Conservation (phyloP, 2,329 filamentous ascomycete genomes). For the Fusarium graminum region DNA sequence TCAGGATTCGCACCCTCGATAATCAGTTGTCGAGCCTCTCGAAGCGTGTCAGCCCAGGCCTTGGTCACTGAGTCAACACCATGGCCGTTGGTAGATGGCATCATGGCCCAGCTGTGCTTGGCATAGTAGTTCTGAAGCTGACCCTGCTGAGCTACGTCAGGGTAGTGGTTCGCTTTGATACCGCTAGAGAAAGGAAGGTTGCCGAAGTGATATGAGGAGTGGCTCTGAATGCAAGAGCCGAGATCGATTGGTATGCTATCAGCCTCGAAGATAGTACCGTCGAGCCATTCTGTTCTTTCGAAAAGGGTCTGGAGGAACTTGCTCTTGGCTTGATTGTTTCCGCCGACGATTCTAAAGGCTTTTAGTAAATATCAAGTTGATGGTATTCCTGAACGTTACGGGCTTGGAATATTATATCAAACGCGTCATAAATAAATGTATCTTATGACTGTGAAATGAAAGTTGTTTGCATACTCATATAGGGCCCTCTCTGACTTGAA, state of each 20-base stretch:
- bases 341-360: not conserved
- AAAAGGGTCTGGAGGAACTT: conserved; percentile 29
- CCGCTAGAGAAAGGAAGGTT: conserved; percentile 34
- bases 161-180: conserved; percentile 37
- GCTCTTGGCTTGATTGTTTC: conserved; percentile 4
- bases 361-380: conserved; percentile 1
- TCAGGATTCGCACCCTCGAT: conserved; percentile 10
- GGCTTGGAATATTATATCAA: too few relatives aligned
- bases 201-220: conserved; percentile 28
- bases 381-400: not conserved
- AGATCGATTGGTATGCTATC: conserved; percentile 9
- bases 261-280: conserved; percentile 1
- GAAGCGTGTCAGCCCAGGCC: conserved; percentile 30
- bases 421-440: not conserved
- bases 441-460: not conserved
- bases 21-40: conserved; percentile 22
- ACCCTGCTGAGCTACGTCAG: conserved; percentile 8
- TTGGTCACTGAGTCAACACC: conserved; percentile 24
- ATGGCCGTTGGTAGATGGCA: conserved; percentile 28
- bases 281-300: conserved; percentile 19
- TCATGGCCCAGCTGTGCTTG: conserved; percentile 30
- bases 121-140: conserved; percentile 30
- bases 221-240: not conserved
- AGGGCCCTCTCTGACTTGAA: not conserved
- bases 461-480: too few relatives aligned